These are phyloP conservation scores for Apiotrichum siamense DNA, from an alignment of 1,284 basidiomycete species.

Conservation along the genomic window DNA sequence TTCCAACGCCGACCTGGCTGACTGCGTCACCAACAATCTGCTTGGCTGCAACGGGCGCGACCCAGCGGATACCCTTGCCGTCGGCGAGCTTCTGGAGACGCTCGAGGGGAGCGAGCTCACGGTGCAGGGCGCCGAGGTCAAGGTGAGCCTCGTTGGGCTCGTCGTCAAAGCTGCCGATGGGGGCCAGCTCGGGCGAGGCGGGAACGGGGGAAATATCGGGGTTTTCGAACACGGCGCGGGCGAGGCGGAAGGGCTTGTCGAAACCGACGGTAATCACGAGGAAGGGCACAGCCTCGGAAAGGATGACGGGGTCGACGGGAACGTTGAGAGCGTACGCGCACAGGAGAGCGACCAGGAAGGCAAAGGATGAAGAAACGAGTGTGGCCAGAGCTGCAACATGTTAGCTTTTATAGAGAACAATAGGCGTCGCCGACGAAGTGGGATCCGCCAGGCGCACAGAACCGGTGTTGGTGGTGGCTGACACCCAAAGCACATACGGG, in stretches of 20 bases:
- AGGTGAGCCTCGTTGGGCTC: conserved; percentile 26
- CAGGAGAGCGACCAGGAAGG: conserved; percentile 80
- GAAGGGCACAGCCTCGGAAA: conserved; percentile 95
- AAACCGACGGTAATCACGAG: conserved; percentile 96
- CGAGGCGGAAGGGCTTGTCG: conserved; percentile 91
- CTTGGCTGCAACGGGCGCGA: conserved; percentile 60
- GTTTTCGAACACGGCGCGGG: conserved; percentile 81
- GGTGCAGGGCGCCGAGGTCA: conserved; percentile 43
- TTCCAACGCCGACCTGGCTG: conserved; percentile 67
- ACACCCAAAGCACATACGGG: background rate
- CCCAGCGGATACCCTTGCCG: conserved; percentile 50
- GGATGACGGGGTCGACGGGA: conserved; percentile 78
- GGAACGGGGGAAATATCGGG: conserved; percentile 58
- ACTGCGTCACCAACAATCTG: conserved; percentile 81
- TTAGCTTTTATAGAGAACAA: conserved; percentile 11
- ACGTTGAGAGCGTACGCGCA: conserved; percentile 77
- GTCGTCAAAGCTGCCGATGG: conserved; percentile 18
- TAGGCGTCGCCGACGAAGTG: no score
- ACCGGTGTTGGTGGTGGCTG: no score
- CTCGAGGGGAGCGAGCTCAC: conserved; percentile 44
- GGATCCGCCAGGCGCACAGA: no score
- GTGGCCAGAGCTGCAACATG: conserved; percentile 61
- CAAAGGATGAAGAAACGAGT: conserved; percentile 75
- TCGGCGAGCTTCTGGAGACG: conserved; percentile 45
- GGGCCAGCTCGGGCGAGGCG: conserved; percentile 47